phyloP scores from a whole-genome alignment of 176 grass and related monocot genomes.

The Alopecurus myosuroides region DNA sequence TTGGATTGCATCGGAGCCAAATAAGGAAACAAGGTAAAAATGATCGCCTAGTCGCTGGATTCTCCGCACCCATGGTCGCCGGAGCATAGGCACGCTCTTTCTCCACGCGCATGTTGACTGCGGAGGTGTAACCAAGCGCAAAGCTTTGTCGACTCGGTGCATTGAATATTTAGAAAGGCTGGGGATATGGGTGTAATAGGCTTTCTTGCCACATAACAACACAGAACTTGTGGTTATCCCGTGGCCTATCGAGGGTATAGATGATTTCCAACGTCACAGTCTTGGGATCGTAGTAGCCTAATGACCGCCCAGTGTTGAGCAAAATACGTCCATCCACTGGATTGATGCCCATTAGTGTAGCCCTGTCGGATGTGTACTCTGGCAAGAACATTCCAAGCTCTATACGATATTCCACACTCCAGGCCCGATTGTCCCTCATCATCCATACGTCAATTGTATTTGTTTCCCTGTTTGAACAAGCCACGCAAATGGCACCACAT shows the following conservation, averaged over 20 bases:
- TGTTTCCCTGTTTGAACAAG: neutral
- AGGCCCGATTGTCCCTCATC: neutral
- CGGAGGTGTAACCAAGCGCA: too few species aligned
- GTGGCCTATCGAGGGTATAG: neutral
- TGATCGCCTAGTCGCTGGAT: too few species aligned
- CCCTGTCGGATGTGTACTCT: neutral
- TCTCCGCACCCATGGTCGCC: too few species aligned
- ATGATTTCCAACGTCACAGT: neutral
- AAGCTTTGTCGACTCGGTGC: too few species aligned
- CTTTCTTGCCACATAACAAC: neutral
- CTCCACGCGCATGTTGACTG: too few species aligned
- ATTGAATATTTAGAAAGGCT: too few species aligned
- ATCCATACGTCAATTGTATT: neutral
- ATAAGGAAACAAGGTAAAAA: too few species aligned
- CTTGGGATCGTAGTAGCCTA: constrained; percentile 10
- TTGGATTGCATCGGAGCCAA: too few species aligned
- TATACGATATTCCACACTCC: neutral
- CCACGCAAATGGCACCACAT: neutral
- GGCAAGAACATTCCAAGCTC: neutral
- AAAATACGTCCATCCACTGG: neutral
- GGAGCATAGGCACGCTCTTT: too few species aligned
- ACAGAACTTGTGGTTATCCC: neutral
- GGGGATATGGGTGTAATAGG: neutral
- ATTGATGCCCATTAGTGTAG: neutral
- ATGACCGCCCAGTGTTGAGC: neutral